These are phyloP conservation scores for Starmerella khaoyaiensis DNA, from an alignment of 805 yeast species.

Conservation along the genomic window DNA sequence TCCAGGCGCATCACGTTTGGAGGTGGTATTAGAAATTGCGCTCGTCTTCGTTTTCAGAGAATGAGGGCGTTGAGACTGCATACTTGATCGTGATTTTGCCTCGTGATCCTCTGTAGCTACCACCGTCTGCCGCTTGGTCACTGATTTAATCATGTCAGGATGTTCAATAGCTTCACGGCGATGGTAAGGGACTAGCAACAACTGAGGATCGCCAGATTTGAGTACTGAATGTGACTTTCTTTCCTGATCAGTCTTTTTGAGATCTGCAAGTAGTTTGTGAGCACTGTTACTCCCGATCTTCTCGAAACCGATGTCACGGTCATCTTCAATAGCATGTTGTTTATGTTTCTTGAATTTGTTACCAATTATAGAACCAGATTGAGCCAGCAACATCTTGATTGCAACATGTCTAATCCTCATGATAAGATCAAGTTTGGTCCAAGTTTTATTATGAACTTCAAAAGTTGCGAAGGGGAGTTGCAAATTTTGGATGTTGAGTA, in stretches of 20 bases:
- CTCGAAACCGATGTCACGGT: conserved; percentile 10
- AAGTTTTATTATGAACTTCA: conserved; percentile 45
- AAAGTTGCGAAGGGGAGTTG: conserved; percentile 51
- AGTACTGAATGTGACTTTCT: background rate
- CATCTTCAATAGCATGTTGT: conserved; percentile 9
- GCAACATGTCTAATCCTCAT: conserved; percentile 43
- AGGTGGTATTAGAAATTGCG: no score
- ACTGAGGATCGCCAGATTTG: background rate
- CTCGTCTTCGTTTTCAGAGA: no score
- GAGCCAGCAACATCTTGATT: conserved; percentile 30
- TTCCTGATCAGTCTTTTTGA: background rate
- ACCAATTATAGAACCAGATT: conserved; percentile 63
- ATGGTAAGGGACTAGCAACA: conserved; percentile 6
- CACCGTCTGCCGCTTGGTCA: no score
- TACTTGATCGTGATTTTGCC: no score
- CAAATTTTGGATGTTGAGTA: conserved; percentile 69
- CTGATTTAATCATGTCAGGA: conserved; percentile 1
- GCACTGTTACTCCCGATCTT: conserved; percentile 13
- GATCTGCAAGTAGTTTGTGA: background rate
- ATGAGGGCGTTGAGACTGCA: no score
- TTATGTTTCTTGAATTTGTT: conserved; percentile 43
- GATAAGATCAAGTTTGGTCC: conserved; percentile 61
- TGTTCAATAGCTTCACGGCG: conserved; percentile 6
- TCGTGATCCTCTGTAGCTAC: no score
- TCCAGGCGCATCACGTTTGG: conserved; percentile 1